Conservation (phyloP, 139 green algal genomes). For the Chlorella sp. region DNA sequence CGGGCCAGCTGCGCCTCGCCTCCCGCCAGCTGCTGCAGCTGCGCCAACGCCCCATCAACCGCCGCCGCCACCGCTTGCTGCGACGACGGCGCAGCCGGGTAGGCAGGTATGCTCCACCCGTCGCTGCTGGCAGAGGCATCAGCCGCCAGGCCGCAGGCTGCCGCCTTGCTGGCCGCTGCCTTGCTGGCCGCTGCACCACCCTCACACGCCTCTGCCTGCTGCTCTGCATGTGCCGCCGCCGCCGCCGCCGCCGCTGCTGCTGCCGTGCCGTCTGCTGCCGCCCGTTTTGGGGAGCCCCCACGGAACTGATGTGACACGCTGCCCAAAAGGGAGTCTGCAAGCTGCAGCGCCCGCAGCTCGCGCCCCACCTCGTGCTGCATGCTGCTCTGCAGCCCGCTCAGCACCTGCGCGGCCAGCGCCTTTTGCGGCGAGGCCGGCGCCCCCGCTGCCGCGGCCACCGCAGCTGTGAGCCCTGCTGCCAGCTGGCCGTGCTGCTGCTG, state of each 20-base stretch:
- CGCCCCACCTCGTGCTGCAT: slow-evolving; percentile 31
- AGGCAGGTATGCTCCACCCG: slow-evolving; percentile 19
- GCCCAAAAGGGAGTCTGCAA: slow-evolving; percentile 38
- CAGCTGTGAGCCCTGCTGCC: slow-evolving; percentile 5
- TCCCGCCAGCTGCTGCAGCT: slow-evolving; percentile 23
- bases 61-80: slow-evolving; percentile 16
- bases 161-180: not conserved
- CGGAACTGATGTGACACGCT: slow-evolving; percentile 19
- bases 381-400: slow-evolving; percentile 22
- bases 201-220: not conserved
- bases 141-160: not conserved
- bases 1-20: not conserved
- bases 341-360: slow-evolving; percentile 45
- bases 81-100: slow-evolving; percentile 1
- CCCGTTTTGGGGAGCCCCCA: not conserved
- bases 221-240: not conserved
- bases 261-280: not conserved
- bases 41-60: not conserved
- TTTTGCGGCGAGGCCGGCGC: slow-evolving; percentile 9
- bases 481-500: slow-evolving; percentile 21
- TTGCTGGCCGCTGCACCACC: not conserved
- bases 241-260: not conserved
- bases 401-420: slow-evolving; percentile 16
- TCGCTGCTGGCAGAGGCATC: not conserved
- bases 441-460: not conserved